Evolutionary conservation across 495 filamentous ascomycete genomes (phyloP), one percentile per base, ranked within the genome.

Genomic region (Hypoxylon fragiforme): DNA sequence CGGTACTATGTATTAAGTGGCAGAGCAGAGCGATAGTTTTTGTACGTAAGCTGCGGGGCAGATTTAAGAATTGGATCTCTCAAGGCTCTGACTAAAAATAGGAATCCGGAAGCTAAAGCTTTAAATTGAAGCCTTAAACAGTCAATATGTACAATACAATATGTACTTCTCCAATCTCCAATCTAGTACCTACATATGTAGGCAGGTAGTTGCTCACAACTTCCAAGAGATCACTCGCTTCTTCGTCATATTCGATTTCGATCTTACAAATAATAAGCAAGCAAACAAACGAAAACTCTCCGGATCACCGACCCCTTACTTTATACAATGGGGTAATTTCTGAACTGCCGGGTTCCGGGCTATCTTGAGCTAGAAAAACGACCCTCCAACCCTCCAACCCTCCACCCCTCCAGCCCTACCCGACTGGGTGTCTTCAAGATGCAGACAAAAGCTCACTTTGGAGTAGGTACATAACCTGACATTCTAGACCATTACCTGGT

Each of bases 21-120:
- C n/a, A n/a, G n/a, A n/a, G n/a, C n/a, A 15, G 30, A 35, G 31
- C 21, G 14, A 50, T 47, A 50, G 14, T 28, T 28, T 28, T 4
- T 4, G 24, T 4, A 28, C 45, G 57, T 42, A 55, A 40, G 50
- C 26, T 31, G 39, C 44, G 40, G 57, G 44, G 50, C 24, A 40
- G 44, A 48, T 59, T 42, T 40, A 12, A 14, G 14, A 39, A n/a
- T n/a, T 9, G 24, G 24, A 28, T 28, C 24, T 38, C 4, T 26
- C 40, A 40, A 28, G 6, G 11, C 13, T 15, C 57, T 9, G 9
- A 28, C 57, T 60, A 54, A 60, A 60, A 60, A 60, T 60, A 60
- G 57, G 44, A 50, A 36, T 19, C 37, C 32, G 8, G 7, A 54
- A n/a, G n/a, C n/a, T n/a, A n/a, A n/a, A n/a, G n/a, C n/a, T n/a